These are phyloP conservation scores for Podospora pseudocomata DNA, from an alignment of 495 filamentous ascomycete species.

Conservation along the genomic window DNA sequence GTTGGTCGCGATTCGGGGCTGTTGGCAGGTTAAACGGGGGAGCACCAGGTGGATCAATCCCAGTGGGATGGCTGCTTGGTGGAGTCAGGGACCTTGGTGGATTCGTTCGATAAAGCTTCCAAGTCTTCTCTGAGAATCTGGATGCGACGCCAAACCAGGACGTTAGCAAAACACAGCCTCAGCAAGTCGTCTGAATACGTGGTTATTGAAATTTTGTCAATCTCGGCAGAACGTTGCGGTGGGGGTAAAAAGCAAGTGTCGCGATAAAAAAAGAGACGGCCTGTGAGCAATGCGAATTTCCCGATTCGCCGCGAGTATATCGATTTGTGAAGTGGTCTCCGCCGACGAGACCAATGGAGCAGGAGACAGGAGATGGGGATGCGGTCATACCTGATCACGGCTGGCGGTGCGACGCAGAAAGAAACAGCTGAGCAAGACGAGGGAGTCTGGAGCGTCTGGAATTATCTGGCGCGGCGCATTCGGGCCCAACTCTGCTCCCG, in stretches of 20 bases:
- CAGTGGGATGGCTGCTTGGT: background rate
- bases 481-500: constrained; percentile 4
- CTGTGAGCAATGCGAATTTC: constrained; percentile 24
- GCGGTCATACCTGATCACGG: constrained; percentile 25
- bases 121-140: background rate
- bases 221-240: constrained; percentile 26
- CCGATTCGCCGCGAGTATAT: constrained; percentile 31
- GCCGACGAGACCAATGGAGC: constrained; percentile 21
- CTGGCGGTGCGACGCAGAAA: constrained; percentile 11
- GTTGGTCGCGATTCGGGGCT: background rate
- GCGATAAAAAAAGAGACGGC: constrained; percentile 19
- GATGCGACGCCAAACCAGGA: background rate
- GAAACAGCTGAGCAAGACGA: constrained; percentile 13
- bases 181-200: background rate
- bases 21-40: background rate
- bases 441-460: background rate
- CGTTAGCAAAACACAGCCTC: background rate
- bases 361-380: constrained; percentile 1
- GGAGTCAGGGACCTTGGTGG: background rate
- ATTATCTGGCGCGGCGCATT: constrained; percentile 8
- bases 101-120: background rate
- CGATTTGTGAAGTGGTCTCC: constrained; percentile 21
- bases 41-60: background rate
- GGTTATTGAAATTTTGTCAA: constrained; percentile 11
- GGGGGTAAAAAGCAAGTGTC: constrained; percentile 22